These are phyloP conservation scores for Dipteronia dyeriana DNA, from an alignment of 345 rosid species.

Conservation along the genomic window DNA sequence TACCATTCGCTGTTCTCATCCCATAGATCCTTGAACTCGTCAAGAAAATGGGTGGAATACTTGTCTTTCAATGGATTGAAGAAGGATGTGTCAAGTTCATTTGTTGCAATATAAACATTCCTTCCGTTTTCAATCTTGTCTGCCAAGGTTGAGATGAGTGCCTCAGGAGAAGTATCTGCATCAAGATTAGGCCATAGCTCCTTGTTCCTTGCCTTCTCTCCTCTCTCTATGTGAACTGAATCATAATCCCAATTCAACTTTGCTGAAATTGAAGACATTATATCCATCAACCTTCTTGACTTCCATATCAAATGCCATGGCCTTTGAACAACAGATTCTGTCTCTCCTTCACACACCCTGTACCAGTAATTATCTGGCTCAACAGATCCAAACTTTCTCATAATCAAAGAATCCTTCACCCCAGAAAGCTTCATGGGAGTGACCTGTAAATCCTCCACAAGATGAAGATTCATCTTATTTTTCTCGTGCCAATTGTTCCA, in stretches of 20 bases:
- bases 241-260: slow-evolving; percentile 94
- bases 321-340: slow-evolving; percentile 70
- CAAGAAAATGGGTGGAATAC: slow-evolving; percentile 81
- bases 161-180: slow-evolving; percentile 63
- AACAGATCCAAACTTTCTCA: slow-evolving; percentile 89
- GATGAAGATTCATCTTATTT: slow-evolving; percentile 50
- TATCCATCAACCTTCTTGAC: slow-evolving; percentile 89
- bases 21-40: slow-evolving; percentile 86
- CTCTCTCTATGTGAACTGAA: slow-evolving; percentile 79
- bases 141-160: slow-evolving; percentile 63
- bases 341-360: slow-evolving; percentile 92
- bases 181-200: slow-evolving; percentile 93
- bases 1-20: slow-evolving; percentile 88
- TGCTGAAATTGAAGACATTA: slow-evolving; percentile 66
- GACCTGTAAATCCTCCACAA: slow-evolving; percentile 69
- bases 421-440: slow-evolving; percentile 74
- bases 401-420: slow-evolving; percentile 69
- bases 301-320: slow-evolving; percentile 95
- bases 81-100: slow-evolving; percentile 65
- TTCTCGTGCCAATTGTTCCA: slow-evolving; percentile 80
- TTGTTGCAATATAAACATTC: slow-evolving; percentile 76
- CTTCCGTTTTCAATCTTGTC: slow-evolving; percentile 83
- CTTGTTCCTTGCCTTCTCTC: slow-evolving; percentile 75
- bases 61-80: slow-evolving; percentile 81
- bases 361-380: slow-evolving; percentile 98